Base-by-base conservation (phyloP, 78 protist genomes). In the Dictyostelium brefeldianum region DNA sequence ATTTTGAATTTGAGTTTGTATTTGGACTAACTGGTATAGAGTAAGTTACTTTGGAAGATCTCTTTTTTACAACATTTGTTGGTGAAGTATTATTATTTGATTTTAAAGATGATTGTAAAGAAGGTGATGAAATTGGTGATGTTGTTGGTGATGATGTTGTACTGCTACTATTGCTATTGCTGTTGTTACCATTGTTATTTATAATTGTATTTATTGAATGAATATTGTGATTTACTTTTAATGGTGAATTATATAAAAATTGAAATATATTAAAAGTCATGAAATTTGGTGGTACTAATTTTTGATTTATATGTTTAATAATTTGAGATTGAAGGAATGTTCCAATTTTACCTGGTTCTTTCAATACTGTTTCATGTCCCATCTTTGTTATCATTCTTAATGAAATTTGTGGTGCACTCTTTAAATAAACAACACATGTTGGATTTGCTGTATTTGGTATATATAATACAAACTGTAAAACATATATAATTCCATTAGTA, bases 311-410 rank as follows among this genome's bases (percentile, higher is more conserved):
- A 20, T 18, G 29, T 65, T 87, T 87, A 2, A 87, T 59, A 11
- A 87, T 77, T n/a, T 75, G 74, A 48, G 65, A 77, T 54, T 87
- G 92, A 18, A 87, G 12, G 67, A 87, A 87, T 29, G 69, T 36
- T 22, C 92, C 92, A 10, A 87, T 31, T 77, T 87, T 87, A 29
- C 92, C 83, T 41, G 92, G 92, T 50, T 77, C 82, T 12, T 87
- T 77, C 29, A 87, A 48, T 31, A 87, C 92, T 46, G 92, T 87
- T 64, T 87, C 83, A 50, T 87, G 43, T 41, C 92, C 92, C 92
- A 87, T 87, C 92, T 87, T 87, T 41, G 84, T 87, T 18, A 87
- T 50, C 92, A 87, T 87, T 77, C 83, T 74, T 12, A 87, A 17
- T 77, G 82, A 48, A 12, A 87, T 17, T 27, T 69, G 54, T 57